A percentile compares a stretch with the other conserved stretches of the same genome.
Evolutionary conservation across 768 basidiomycete genomes (phyloP).

Genomic region (Suillus subalutaceus): DNA sequence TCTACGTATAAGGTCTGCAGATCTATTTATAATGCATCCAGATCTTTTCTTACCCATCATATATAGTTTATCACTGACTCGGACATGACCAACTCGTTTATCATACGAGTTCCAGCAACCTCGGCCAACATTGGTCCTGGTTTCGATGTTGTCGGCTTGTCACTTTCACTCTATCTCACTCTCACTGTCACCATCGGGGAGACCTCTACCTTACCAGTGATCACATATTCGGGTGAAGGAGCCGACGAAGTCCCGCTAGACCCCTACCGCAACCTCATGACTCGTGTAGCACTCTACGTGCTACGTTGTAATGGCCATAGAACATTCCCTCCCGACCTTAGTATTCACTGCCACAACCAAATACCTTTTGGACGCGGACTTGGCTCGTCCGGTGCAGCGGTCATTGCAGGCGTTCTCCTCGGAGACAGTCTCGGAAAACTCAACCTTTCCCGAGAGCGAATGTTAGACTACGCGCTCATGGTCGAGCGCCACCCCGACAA

Average conservation of each 20-base stretch:
- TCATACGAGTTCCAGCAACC: slow-evolving; percentile 91
- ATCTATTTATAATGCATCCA: background rate
- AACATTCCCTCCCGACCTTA: slow-evolving; percentile 75
- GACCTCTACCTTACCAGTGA: slow-evolving; percentile 51
- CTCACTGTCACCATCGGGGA: slow-evolving; percentile 59
- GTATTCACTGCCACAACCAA: slow-evolving; percentile 83
- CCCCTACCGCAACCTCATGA: slow-evolving; percentile 95
- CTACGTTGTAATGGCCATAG: slow-evolving; percentile 83
- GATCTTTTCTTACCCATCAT: background rate
- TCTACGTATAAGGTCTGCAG: background rate
- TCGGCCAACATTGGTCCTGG: slow-evolving; percentile 99
- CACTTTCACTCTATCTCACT: slow-evolving; percentile 83
- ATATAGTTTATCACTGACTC: background rate
- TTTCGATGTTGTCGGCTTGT: slow-evolving; percentile 99
- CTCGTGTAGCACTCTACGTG: slow-evolving; percentile 96
- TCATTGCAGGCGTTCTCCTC: slow-evolving; percentile 93
- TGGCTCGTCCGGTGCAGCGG: slow-evolving; percentile 98
- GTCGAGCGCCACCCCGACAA: slow-evolving; percentile 99
- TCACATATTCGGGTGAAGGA: slow-evolving; percentile 88
- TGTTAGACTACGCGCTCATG: slow-evolving; percentile 97
- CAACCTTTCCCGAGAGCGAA: slow-evolving; percentile 63
- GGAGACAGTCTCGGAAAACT: slow-evolving; percentile 83
- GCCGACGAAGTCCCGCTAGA: slow-evolving; percentile 89
- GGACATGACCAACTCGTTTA: slow-evolving; percentile 43
- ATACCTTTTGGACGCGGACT: slow-evolving; percentile 98